Evolutionary conservation across 768 basidiomycete genomes (phyloP), one percentile per base, ranked within the genome.

Genomic region (Macrolepiota albuminosa): DNA sequence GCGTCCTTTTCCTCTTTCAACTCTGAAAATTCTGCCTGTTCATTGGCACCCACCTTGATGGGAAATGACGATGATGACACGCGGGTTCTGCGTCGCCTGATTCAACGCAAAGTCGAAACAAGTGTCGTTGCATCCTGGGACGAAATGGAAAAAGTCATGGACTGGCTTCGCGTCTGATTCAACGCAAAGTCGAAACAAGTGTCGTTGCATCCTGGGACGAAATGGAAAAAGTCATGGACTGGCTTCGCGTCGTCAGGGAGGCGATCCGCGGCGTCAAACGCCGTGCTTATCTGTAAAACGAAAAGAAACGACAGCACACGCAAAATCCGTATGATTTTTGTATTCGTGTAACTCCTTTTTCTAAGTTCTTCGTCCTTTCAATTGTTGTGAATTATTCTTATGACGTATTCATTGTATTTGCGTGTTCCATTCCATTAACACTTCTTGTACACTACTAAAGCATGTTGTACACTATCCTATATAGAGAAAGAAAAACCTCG

Each of bases 221-320:
- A 66, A 75, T 89, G 46, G 86, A 89, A 60, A 81, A 79, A 62
- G 78, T 78, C 37, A 75, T 74, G 24, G 72, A 71, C 1, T 89
- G 88, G 87, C 70, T 89, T 21, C 76, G 79, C 50, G 82, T 89
- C 54, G 81, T 89, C 60, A 85, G 82, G 63, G 86, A 84, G 53
- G 84, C 83, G 33, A 76, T 87, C 16, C 77, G 80, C 45, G 82
- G 85, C 54, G 78, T 84, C 49, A 82, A 82, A 69, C 70, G 80
- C 60, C 70, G 78, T 54, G 77, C 80, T 55, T 80, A 80, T 64
- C 62, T 81, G 51, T 81, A 66, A 68, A 62, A 24, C 8, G 29
- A 59, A 54, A 63, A 52, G 39, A 40, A 46, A 58, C 49, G 55
- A 47, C 57, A 55, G 31, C 14, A 51, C 39, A 46, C 46, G 54